Evolutionary conservation across 768 basidiomycete species (phyloP), one percentile per base, ranked within the genome.

Genomic region (Porpolomopsis calyptriformis): DNA sequence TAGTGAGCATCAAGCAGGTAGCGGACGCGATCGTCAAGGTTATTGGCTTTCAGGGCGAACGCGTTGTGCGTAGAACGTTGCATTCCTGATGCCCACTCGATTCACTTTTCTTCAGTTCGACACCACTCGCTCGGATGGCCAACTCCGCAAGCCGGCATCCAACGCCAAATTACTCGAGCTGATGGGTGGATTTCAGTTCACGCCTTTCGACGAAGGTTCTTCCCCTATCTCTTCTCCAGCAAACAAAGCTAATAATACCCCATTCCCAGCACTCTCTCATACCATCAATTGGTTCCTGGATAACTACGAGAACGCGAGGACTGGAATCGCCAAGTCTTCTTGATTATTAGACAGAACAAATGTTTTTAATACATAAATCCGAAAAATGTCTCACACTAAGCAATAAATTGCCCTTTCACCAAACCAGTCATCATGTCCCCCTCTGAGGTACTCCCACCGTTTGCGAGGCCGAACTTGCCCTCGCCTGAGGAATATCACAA

Each of bases 141-240:
- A 97, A 63, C 93, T 82, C 76, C 82, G 92, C 54, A 97, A 97
- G 66, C 92, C 93, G 0, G 93, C 93, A 14, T 90, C 89, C 29
- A 98, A 98, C 65, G 79, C 76, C 57, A 94, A 93, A 63, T 69
- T 96, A 4, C 59, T 88, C 40, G 65, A 64, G n/a, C 67, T 86
- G 43, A 79, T 92, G 41, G 82, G 82, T 23, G 80, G 69, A 3
- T 96, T 93, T 69, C 57, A 83, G 63, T 97, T 97, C 64, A 96
- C 92, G 24, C 91, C 92, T 6, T 94, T 98, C 61, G 77, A 90
- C 25, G 51, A 77, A 62, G 87, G 87, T 87, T 51, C 34, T 70
- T 62, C 16, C 22, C 37, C 25, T 2, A 18, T 29, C 26, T 9
- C 1, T 31, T 10, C 24, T 43, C n/a, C n/a, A 14, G 12, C 5